A percentile compares a stretch with the other conserved stretches of the same genome.
Evolutionary conservation across 371 early-diverging fungal species (phyloP).

Genomic region (Mucor velutinosus): DNA sequence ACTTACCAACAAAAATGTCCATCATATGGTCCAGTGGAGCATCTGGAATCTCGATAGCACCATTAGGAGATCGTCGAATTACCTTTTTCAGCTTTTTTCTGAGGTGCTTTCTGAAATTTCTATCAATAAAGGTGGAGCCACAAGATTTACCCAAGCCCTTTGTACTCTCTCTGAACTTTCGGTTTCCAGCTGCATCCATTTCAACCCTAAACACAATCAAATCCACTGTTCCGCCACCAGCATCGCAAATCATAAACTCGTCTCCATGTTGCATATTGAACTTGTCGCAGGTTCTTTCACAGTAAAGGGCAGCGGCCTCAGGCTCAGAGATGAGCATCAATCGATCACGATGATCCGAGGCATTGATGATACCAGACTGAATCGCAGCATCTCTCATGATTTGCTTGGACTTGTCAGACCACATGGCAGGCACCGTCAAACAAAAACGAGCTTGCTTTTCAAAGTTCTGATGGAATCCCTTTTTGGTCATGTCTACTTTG

Average conservation of each 20-base stretch:
- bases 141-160: constrained; percentile 60
- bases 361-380: constrained; percentile 49
- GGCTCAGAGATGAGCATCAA: constrained; percentile 62
- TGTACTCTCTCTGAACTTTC: constrained; percentile 53
- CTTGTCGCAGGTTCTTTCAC: constrained; percentile 58
- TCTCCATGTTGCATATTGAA: constrained; percentile 59
- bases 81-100: constrained; percentile 47
- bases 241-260: constrained; percentile 65
- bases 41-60: constrained; percentile 32
- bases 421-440: constrained; percentile 63
- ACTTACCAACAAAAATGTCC: constrained; percentile 52
- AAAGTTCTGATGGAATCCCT: constrained; percentile 40
- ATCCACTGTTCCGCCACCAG: constrained; percentile 67
- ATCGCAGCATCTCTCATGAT: constrained; percentile 64
- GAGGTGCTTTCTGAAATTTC: constrained; percentile 54
- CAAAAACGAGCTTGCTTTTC: constrained; percentile 44
- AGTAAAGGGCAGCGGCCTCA: constrained; percentile 66
- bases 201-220: constrained; percentile 53
- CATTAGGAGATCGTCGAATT: constrained; percentile 19
- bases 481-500: constrained; percentile 48
- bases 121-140: constrained; percentile 60
- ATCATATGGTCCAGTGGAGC: constrained; percentile 47
- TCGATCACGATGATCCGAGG: constrained; percentile 54
- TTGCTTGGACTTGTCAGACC: constrained; percentile 62
- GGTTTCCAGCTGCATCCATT: constrained; percentile 33